These are phyloP conservation scores for Candida piceae DNA, from an alignment of 805 yeast genomes.

Conservation along the genomic window DNA sequence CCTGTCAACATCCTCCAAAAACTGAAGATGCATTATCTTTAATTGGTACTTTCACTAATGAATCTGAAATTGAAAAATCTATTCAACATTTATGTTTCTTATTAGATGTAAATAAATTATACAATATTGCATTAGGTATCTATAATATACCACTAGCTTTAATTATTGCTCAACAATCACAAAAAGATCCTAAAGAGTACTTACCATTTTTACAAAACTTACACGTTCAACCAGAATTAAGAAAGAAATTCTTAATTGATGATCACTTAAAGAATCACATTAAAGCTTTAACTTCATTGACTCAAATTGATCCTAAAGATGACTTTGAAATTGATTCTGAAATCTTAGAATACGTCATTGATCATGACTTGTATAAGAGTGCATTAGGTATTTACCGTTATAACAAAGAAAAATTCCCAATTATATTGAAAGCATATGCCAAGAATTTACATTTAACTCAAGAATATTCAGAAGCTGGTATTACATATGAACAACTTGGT, in stretches of 20 bases:
- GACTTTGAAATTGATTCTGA: slow-evolving; percentile 42
- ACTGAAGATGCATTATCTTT: slow-evolving; percentile 66
- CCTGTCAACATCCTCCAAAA: slow-evolving; percentile 87
- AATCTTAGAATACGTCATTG: slow-evolving; percentile 60
- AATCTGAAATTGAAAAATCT: slow-evolving; percentile 48
- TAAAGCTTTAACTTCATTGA: slow-evolving; percentile 65
- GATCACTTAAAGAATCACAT: slow-evolving; percentile 62
- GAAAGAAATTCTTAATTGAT: slow-evolving; percentile 75
- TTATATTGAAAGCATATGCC: slow-evolving; percentile 60
- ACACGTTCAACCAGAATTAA: slow-evolving; percentile 58
- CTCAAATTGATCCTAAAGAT: slow-evolving; percentile 39
- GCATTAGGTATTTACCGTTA: slow-evolving; percentile 64
- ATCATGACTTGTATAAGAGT: slow-evolving; percentile 61
- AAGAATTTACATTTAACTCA: slow-evolving; percentile 49
- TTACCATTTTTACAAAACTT: slow-evolving; percentile 83
- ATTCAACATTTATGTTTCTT: slow-evolving; percentile 85
- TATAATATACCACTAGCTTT: slow-evolving; percentile 80
- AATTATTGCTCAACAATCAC: slow-evolving; percentile 90
- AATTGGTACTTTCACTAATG: slow-evolving; percentile 47
- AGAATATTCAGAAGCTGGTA: slow-evolving; percentile 68
- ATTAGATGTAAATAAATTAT: slow-evolving; percentile 81
- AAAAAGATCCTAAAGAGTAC: slow-evolving; percentile 96
- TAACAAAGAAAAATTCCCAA: slow-evolving; percentile 47
- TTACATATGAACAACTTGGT: slow-evolving; percentile 67
- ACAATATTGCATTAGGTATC: slow-evolving; percentile 71